Base-by-base conservation (phyloP, 805 yeast species). In the Kuraishia cidri region DNA sequence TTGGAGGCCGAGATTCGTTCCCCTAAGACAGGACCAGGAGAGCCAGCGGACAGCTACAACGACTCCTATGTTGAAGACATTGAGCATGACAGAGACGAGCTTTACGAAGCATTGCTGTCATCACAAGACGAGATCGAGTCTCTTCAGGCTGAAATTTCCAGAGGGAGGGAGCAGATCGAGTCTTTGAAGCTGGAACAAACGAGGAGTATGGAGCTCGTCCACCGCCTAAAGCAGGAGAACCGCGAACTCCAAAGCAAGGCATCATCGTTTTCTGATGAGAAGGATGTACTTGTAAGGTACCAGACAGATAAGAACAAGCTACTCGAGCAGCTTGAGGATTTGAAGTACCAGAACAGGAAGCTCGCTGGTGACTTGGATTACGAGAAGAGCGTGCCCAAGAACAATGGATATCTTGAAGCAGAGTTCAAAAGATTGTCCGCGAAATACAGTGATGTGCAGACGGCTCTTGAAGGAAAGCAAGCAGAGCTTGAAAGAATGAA, bases 381-480 rank as follows among this genome's bases (percentile, higher is more conserved):
- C 4, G 14, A 34, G 5, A 13, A 33, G n/a, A 35, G 35, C 12
- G 30, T 37, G 11, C 23, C 37, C 7, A 26, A 38, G 8, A 45
- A 42, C 3, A 41, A 48, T 19, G 39, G 48, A 4, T 54, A 52
- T 27, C 59, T 62, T 10, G 55, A 58, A 16, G 40, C 51, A n/a
- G 69, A 63, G 35, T 49, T 66, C 33, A 56, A 56, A 25, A 50
- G 58, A n/a, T 46, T 64, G 4, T 46, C 63, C 0, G 34, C 58
- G 4, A 49, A 53, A 31, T 58, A 60, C 33, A 56, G 59, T 37
- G 56, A 50, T 6, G 36, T 55, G 4, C 56, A 56, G 32, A 30
- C 46, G 9, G 46, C 50, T 7, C 52, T 40, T 42, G 42, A 12
- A 22, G 29, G 21, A 8, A 17, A 19, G 9, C 21, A 16, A 11